Evolutionary conservation across 2,329 filamentous ascomycete species (phyloP).

Genomic region (Botrytis pseudocinerea): DNA sequence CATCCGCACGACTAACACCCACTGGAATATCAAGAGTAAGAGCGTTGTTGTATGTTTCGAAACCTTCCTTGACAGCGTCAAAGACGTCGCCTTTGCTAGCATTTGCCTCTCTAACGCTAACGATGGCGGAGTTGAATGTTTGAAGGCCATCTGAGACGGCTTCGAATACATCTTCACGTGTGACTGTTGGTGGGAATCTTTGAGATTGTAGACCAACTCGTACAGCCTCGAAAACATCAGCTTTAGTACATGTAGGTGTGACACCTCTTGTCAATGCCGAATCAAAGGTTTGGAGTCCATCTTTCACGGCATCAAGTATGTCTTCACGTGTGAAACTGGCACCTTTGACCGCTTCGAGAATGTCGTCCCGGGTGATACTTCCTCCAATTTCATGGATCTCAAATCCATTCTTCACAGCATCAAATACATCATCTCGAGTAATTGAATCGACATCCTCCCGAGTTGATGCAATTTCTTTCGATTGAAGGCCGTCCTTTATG

Average conservation of each 20-base stretch:
- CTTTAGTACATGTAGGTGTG: constrained; percentile 62
- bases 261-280: constrained; percentile 37
- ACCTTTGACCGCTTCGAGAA: constrained; percentile 64
- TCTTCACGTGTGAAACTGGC: constrained; percentile 63
- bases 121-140: constrained; percentile 55
- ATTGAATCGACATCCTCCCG: constrained; percentile 45
- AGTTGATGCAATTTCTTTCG: constrained; percentile 48
- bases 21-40: constrained; percentile 59
- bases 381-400: constrained; percentile 65
- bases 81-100: constrained; percentile 57
- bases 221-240: constrained; percentile 86
- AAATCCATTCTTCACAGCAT: constrained; percentile 64
- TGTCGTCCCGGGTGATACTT: constrained; percentile 61
- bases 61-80: constrained; percentile 58
- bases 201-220: constrained; percentile 65
- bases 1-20: constrained; percentile 69
- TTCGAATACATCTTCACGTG: constrained; percentile 62
- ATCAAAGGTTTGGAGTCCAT: constrained; percentile 56
- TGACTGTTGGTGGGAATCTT: constrained; percentile 71
- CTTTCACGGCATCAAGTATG: constrained; percentile 63
- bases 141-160: constrained; percentile 63
- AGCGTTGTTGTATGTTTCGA: constrained; percentile 57
- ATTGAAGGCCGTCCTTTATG: constrained; percentile 59
- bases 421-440: constrained; percentile 62
- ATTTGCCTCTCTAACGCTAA: constrained; percentile 58